Evolutionary conservation across 371 early-diverging fungal species (phyloP).

Genomic region (Mortierella polycephala): DNA sequence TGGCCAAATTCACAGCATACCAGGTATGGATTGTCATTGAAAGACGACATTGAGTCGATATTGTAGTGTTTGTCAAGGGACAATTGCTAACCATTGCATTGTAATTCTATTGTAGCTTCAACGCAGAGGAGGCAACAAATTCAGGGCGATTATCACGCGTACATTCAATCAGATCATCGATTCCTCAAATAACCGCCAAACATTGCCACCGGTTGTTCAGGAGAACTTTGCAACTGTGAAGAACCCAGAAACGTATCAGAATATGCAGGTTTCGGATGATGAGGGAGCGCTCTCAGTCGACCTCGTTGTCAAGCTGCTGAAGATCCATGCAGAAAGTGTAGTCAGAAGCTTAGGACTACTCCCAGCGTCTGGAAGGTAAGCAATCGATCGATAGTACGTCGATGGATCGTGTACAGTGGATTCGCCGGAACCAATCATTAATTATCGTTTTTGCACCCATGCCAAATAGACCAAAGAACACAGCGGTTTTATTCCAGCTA

Average conservation of each 20-base stretch:
- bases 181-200: constrained; percentile 53
- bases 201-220: constrained; percentile 54
- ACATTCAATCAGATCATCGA: constrained; percentile 79
- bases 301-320: constrained; percentile 72
- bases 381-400: not conserved
- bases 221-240: constrained; percentile 55
- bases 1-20: constrained; percentile 52
- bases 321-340: constrained; percentile 89
- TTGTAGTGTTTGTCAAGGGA: not conserved
- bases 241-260: constrained; percentile 53
- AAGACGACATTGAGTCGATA: too few species aligned
- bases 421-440: too few species aligned
- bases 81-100: not conserved
- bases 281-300: constrained; percentile 70
- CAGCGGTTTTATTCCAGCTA: constrained; percentile 72
- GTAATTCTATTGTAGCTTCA: constrained; percentile 58
- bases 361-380: constrained; percentile 74
- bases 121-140: constrained; percentile 66
- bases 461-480: constrained; percentile 60
- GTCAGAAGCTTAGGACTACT: constrained; percentile 85
- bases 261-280: constrained; percentile 57
- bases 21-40: constrained; percentile 19
- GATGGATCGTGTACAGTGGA: not conserved
- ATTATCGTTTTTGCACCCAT: not conserved
- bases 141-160: constrained; percentile 74